Base-by-base conservation (phyloP, 306 rosid species). In the Echinosophora koreensis region DNA sequence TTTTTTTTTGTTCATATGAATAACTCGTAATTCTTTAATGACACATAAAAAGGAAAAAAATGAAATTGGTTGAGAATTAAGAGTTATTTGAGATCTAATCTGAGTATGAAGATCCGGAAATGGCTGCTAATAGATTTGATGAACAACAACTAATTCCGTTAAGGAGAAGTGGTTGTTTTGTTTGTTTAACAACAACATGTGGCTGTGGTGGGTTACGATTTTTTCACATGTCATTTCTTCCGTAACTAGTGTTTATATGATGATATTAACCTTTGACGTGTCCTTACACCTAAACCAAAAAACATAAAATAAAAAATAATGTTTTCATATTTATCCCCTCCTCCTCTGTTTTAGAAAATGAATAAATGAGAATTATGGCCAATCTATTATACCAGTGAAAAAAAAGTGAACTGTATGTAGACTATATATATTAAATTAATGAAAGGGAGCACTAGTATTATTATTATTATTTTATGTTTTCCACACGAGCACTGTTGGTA, bases 191-290 rank as follows among this genome's bases (percentile, higher is more conserved):
- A 49, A 1, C 7, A 71, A 79, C 28, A 7, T 66, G 86, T 74
- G 84, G 73, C 39, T 59, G 1, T 50, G 50, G 34, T 73, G 27
- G 65, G 55, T 67, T 66, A 28, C 6, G 73, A 72, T 76, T 73
- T 69, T n/a, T 35, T 64, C 71, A 83, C 85, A 77, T 84, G 88
- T 67, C 85, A 18, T 71, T 72, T 74, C 11, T 54, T 65, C 80
- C 82, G 83, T 44, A 68, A 76, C 78, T 8, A 70, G 9, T 69
- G 85, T n/a, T 62, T 42, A 37, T 16, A 32, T 66, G 8, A 35
- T 67, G 30, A 17, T 59, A 2, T 39, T 3, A 14, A 37, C 69
- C 54, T 15, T 46, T 17, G 39, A 80, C 62, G 75, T 66, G 65
- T 66, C 2, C 7, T 58, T 74, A 60, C 76, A 15, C 38, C 39